A percentile compares a stretch with the other conserved stretches of the same genome.
phyloP scores from a whole-genome alignment of 306 rosid genomes.

The Gillenia trifoliata region DNA sequence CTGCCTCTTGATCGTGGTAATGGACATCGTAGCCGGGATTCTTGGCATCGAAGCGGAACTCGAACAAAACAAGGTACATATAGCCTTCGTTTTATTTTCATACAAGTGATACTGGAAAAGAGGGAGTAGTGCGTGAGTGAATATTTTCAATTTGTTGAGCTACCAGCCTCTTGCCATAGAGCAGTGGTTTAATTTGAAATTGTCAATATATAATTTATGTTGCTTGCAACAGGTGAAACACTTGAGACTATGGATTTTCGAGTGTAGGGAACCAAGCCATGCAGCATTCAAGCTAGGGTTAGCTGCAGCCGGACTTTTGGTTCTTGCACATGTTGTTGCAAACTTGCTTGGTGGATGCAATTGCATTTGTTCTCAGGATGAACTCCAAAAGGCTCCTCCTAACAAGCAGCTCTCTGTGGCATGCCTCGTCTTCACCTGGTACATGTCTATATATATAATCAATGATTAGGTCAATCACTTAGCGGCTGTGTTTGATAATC shows the following conservation, averaged over 20 bases:
- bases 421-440: constrained; percentile 85
- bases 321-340: constrained; percentile 59
- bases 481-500: neutral
- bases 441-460: neutral
- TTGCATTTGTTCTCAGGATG: constrained; percentile 83
- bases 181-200: no score
- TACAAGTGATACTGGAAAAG: neutral
- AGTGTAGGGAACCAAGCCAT: constrained; percentile 86
- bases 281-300: constrained; percentile 78
- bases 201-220: no score
- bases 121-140: neutral
- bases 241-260: constrained; percentile 80
- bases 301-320: constrained; percentile 65
- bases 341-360: constrained; percentile 82
- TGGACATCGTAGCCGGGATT: constrained; percentile 87
- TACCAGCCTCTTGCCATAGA: no score
- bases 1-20: constrained; percentile 56
- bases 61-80: constrained; percentile 78
- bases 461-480: neutral
- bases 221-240: constrained; percentile 53
- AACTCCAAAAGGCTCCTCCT: constrained; percentile 64
- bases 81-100: neutral
- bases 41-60: constrained; percentile 86
- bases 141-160: no score
- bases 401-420: constrained; percentile 61